These are phyloP conservation scores for Heterobasidion occidentale DNA, from an alignment of 1,284 basidiomycete genomes.

Conservation along the genomic window DNA sequence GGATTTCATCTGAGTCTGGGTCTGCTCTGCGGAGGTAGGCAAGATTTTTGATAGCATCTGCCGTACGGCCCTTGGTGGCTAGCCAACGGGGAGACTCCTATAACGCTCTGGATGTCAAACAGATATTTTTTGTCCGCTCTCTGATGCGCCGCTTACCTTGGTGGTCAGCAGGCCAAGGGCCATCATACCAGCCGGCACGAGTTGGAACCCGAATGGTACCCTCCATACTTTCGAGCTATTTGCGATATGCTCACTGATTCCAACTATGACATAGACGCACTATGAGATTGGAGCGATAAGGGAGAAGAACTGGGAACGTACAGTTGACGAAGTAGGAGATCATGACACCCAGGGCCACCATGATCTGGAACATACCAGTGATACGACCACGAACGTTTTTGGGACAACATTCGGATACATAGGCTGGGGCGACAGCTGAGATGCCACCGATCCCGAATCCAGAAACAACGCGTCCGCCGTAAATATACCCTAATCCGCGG, in stretches of 20 bases:
- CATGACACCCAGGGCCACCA: slow-evolving; percentile 73
- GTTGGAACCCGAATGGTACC: slow-evolving; percentile 69
- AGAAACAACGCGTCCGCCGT: slow-evolving; percentile 66
- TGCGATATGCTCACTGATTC: slow-evolving; percentile 47
- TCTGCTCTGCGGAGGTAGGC: slow-evolving; percentile 52
- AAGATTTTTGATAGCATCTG: slow-evolving; percentile 26
- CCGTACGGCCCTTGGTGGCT: slow-evolving; percentile 24
- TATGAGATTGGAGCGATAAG: not conserved
- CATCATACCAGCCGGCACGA: slow-evolving; percentile 77
- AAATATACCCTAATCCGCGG: slow-evolving; percentile 57
- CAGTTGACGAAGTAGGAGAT: slow-evolving; percentile 73
- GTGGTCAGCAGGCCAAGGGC: slow-evolving; percentile 64
- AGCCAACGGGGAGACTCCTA: slow-evolving; percentile 30
- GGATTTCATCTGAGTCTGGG: slow-evolving; percentile 38
- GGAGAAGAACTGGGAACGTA: slow-evolving; percentile 18
- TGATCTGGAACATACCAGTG: slow-evolving; percentile 76
- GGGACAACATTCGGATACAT: slow-evolving; percentile 73
- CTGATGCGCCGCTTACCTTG: slow-evolving; percentile 26
- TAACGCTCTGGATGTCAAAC: not conserved
- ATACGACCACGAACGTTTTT: slow-evolving; percentile 69
- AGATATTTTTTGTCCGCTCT: not conserved
- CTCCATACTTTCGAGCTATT: slow-evolving; percentile 52
- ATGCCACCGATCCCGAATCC: slow-evolving; percentile 67
- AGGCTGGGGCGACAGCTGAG: slow-evolving; percentile 65
- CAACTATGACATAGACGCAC: slow-evolving; percentile 33